These are phyloP conservation scores for Corynascus novoguineensis DNA, from an alignment of 495 filamentous ascomycete species.

Conservation along the genomic window DNA sequence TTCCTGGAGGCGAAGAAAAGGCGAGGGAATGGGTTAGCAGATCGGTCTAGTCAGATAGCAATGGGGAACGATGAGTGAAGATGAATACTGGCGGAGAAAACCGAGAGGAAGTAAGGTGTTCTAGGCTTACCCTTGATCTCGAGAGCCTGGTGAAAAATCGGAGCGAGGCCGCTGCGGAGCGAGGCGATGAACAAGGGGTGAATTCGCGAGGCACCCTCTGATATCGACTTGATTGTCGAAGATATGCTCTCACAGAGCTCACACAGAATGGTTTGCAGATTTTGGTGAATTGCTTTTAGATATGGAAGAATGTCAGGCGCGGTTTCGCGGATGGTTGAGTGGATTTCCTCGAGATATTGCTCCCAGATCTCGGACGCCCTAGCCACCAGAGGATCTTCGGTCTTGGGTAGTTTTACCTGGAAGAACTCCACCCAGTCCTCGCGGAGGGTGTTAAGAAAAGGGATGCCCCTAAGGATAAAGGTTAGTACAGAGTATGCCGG, in stretches of 20 bases:
- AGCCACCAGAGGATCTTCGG: neutral
- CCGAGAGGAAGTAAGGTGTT: neutral
- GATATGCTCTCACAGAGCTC: slow-evolving; percentile 1
- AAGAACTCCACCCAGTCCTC: slow-evolving; percentile 12
- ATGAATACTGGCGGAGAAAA: neutral
- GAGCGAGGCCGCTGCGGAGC: neutral
- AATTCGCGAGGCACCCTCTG: neutral
- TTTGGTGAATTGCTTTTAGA: neutral
- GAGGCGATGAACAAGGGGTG: slow-evolving; percentile 6
- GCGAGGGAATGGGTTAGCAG: neutral
- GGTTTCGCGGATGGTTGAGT: neutral
- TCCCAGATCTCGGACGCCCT: slow-evolving; percentile 10
- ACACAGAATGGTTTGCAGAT: neutral
- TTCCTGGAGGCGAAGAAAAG: too few species aligned
- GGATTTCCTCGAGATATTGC: slow-evolving; percentile 10
- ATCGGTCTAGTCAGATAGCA: neutral
- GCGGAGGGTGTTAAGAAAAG: neutral
- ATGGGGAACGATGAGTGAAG: too few species aligned
- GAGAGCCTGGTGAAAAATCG: slow-evolving; percentile 3
- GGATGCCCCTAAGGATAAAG: neutral
- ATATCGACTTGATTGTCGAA: neutral
- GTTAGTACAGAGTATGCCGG: neutral
- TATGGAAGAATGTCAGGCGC: slow-evolving; percentile 9
- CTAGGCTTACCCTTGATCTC: neutral
- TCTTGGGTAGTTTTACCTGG: slow-evolving; percentile 1